A percentile compares a stretch with the other conserved stretches of the same genome.
These are phyloP conservation scores for Chytridiales sp. DNA, from an alignment of 371 early-diverging fungal species.

Conservation along the genomic window DNA sequence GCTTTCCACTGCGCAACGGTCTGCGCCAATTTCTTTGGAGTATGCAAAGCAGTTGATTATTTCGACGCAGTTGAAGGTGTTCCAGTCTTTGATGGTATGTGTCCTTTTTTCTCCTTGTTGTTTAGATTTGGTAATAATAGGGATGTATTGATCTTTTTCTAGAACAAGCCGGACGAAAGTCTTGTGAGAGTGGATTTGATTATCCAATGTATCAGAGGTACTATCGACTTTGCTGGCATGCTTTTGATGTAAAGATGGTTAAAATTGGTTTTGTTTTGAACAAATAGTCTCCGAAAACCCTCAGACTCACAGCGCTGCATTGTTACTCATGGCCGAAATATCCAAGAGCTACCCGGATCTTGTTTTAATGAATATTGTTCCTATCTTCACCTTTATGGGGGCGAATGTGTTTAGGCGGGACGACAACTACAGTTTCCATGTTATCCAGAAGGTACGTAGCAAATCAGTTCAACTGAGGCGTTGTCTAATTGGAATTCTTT, in stretches of 20 bases:
- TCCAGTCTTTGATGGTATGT: conserved; percentile 54
- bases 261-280: background rate
- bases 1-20: conserved; percentile 57
- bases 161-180: conserved; percentile 40
- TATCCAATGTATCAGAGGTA: conserved; percentile 81
- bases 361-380: conserved; percentile 91
- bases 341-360: conserved; percentile 78
- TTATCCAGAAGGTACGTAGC: conserved; percentile 75
- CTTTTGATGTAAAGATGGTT: background rate
- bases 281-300: conserved; percentile 79
- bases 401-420: conserved; percentile 90
- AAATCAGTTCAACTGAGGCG: background rate
- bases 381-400: conserved; percentile 98
- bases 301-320: conserved; percentile 90
- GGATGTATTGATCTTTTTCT: conserved; percentile 28
- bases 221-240: too few relatives aligned
- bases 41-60: conserved; percentile 87
- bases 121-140: conserved; percentile 10
- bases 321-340: conserved; percentile 85
- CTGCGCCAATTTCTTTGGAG: conserved; percentile 69
- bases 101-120: background rate
- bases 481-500: background rate
- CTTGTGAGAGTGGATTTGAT: conserved; percentile 78
- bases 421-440: conserved; percentile 93
- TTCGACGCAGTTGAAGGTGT: conserved; percentile 65